Conservation (phyloP, 2,329 filamentous ascomycete species). For the Parafenestella ontariensis region DNA sequence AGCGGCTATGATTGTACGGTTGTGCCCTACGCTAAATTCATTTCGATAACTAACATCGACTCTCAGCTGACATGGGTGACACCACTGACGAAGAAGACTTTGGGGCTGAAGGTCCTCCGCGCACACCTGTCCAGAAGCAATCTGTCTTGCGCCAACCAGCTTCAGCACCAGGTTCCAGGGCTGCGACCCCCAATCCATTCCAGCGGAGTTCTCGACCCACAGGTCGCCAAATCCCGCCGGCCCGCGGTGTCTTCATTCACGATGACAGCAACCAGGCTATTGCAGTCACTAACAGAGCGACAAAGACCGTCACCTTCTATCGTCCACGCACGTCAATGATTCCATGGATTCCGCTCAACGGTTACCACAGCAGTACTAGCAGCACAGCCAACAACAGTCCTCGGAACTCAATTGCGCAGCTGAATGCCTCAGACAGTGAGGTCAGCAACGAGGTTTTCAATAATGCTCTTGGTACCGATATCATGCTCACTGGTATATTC, state of each 20-base stretch:
- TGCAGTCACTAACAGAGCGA: slow-evolving; percentile 50
- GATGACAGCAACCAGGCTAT: slow-evolving; percentile 48
- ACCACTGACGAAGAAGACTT: slow-evolving; percentile 60
- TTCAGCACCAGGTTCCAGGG: slow-evolving; percentile 51
- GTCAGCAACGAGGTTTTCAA: slow-evolving; percentile 45
- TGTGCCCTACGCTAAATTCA: slow-evolving; percentile 26
- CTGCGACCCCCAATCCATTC: slow-evolving; percentile 49
- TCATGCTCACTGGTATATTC: slow-evolving; percentile 80
- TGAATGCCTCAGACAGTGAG: slow-evolving; percentile 50
- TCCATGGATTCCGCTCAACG: slow-evolving; percentile 37
- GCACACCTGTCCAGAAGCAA: slow-evolving; percentile 50
- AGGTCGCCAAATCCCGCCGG: slow-evolving; percentile 39
- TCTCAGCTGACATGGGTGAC: slow-evolving; percentile 64
- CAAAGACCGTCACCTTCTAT: slow-evolving; percentile 53
- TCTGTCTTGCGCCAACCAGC: slow-evolving; percentile 59
- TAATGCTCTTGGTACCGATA: slow-evolving; percentile 60
- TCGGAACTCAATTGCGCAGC: slow-evolving; percentile 42
- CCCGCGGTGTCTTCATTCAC: slow-evolving; percentile 47
- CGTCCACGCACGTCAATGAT: slow-evolving; percentile 42
- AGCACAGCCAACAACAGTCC: slow-evolving; percentile 52
- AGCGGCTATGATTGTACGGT: slow-evolving; percentile 67
- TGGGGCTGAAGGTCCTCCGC: slow-evolving; percentile 56
- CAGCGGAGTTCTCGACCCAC: slow-evolving; percentile 37
- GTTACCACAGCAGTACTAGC: slow-evolving; percentile 47
- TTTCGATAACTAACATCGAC: slow-evolving; percentile 53